phyloP scores from a whole-genome alignment of 345 rosid species.

The Melaleuca alternifolia region DNA sequence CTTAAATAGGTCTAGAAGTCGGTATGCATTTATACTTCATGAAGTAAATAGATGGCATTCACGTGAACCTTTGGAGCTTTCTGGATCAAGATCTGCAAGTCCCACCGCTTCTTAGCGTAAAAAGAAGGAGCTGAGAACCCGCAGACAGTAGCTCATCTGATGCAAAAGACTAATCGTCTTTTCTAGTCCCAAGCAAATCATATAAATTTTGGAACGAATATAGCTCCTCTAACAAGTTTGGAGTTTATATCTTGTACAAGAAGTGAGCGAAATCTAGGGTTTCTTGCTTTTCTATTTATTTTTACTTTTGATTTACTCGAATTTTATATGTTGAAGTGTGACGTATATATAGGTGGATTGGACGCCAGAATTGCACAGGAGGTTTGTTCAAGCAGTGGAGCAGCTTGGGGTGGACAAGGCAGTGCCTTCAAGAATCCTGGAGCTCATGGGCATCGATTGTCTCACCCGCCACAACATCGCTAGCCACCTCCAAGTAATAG shows the following conservation, averaged over 20 bases:
- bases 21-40: not conserved
- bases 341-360: conserved; percentile 62
- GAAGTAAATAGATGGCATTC: not conserved
- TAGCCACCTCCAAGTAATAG: conserved; percentile 85
- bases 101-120: not conserved
- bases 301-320: not conserved
- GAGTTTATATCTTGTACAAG: not conserved
- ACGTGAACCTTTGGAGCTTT: not conserved
- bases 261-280: not conserved
- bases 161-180: not conserved
- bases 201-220: not conserved
- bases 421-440: conserved; percentile 91
- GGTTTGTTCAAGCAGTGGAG: conserved; percentile 96
- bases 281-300: not conserved
- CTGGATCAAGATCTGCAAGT: not conserved
- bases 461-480: conserved; percentile 98
- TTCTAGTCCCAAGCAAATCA: not conserved
- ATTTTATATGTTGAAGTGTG: not conserved
- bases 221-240: not conserved
- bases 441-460: conserved; percentile 82
- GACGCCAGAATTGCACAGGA: conserved; percentile 94
- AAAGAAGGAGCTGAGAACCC: not conserved
- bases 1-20: not conserved
- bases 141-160: not conserved
- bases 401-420: conserved; percentile 96